Evolutionary conservation across 2,329 filamentous ascomycete genomes (phyloP).

Genomic region (Westerdykella sp.): DNA sequence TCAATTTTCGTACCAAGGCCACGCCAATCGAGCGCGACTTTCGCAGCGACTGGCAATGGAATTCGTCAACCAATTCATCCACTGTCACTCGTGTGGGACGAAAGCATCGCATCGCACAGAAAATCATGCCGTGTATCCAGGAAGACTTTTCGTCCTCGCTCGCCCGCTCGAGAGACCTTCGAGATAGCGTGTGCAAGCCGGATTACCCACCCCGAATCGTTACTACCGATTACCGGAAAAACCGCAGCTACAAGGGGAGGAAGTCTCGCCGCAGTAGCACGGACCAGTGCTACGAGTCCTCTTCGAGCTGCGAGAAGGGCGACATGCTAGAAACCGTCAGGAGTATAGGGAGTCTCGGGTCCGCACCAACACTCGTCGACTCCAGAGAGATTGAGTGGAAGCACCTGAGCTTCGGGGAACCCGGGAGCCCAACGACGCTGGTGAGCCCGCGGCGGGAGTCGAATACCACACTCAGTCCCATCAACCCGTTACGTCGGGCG

Average conservation of each 20-base stretch:
- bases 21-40: conserved; percentile 29
- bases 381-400: conserved; percentile 23
- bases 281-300: conserved; percentile 20
- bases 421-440: conserved; percentile 4
- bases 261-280: conserved; percentile 24
- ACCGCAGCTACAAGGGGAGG: conserved; percentile 10
- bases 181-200: conserved; percentile 5
- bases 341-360: conserved; percentile 28
- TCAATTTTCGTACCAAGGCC: conserved; percentile 32
- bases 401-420: conserved; percentile 1
- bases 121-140: conserved; percentile 32
- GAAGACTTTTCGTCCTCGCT: conserved; percentile 30
- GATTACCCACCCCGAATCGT: conserved; percentile 17
- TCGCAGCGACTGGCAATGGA: conserved; percentile 25
- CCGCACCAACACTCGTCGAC: conserved; percentile 29
- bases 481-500: conserved; percentile 10
- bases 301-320: conserved; percentile 29
- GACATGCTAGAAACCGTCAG: conserved; percentile 27
- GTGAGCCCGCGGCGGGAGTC: conserved; percentile 15
- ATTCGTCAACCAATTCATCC: conserved; percentile 19
- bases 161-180: conserved; percentile 15
- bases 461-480: conserved; percentile 9
- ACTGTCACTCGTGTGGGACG: conserved; percentile 18
- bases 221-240: conserved; percentile 20
- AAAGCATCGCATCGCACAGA: conserved; percentile 22